phyloP scores from a whole-genome alignment of 164 flowering plant species.

The Stephania japonica region DNA sequence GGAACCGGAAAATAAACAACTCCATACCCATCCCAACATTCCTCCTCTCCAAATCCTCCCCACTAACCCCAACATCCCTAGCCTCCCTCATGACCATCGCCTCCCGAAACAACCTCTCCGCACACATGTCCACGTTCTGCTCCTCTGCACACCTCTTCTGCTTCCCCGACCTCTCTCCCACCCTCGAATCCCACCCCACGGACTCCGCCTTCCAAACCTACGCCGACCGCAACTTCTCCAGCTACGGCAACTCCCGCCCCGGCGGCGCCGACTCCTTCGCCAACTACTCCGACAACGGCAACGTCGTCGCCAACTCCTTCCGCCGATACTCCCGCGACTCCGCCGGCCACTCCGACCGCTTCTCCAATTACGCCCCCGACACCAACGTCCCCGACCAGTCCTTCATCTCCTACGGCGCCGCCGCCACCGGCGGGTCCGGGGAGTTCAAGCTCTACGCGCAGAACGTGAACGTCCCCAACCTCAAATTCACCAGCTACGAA shows the following conservation, averaged over 20 bases:
- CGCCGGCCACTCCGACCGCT: slow-evolving; percentile 45
- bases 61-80: slow-evolving; percentile 44
- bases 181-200: slow-evolving; percentile 38
- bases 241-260: slow-evolving; percentile 45
- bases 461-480: slow-evolving; percentile 54
- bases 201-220: slow-evolving; percentile 43
- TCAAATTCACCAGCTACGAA: slow-evolving; percentile 50
- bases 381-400: slow-evolving; percentile 49
- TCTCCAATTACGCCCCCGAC: slow-evolving; percentile 49
- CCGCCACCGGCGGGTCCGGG: slow-evolving; percentile 60
- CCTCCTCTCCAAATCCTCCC: slow-evolving; percentile 66
- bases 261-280: slow-evolving; percentile 63
- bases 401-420: slow-evolving; percentile 52
- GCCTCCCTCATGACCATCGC: slow-evolving; percentile 56
- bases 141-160: slow-evolving; percentile 67
- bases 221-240: slow-evolving; percentile 56
- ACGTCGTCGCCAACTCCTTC: slow-evolving; percentile 48
- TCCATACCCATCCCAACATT: slow-evolving; percentile 42
- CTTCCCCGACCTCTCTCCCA: slow-evolving; percentile 49
- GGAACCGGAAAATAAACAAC: slow-evolving; percentile 60
- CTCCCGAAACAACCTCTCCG: slow-evolving; percentile 36
- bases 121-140: slow-evolving; percentile 57
- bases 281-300: slow-evolving; percentile 60
- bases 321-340: slow-evolving; percentile 50
- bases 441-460: slow-evolving; percentile 49